A percentile compares a stretch with the other conserved stretches of the same genome.
phyloP scores from a whole-genome alignment of 2,329 filamentous ascomycete species.

The Alternaria sp. region DNA sequence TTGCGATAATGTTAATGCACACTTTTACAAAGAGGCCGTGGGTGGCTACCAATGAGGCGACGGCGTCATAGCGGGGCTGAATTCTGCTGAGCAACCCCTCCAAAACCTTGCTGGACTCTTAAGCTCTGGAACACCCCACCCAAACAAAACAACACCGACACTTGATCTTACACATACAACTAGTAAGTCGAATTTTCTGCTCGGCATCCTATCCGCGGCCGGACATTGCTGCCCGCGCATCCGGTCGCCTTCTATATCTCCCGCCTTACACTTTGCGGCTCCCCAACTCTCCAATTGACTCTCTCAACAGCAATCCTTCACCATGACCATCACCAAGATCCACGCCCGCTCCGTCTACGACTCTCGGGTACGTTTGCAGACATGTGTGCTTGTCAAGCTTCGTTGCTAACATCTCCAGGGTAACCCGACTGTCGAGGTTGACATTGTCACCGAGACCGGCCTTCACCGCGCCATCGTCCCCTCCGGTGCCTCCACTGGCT shows the following conservation, averaged over 20 bases:
- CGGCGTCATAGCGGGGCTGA: slow-evolving; percentile 35
- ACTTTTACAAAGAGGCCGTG: slow-evolving; percentile 32
- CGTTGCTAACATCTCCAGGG: slow-evolving; percentile 50
- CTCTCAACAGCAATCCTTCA: slow-evolving; percentile 48
- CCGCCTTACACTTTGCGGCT: slow-evolving; percentile 21
- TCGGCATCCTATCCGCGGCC: slow-evolving; percentile 47
- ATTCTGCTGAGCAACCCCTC: slow-evolving; percentile 35
- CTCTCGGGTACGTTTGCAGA: slow-evolving; percentile 68
- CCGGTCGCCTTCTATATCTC: slow-evolving; percentile 38
- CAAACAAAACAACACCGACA: slow-evolving; percentile 39
- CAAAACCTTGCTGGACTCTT: slow-evolving; percentile 30
- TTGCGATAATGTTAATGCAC: slow-evolving; percentile 36
- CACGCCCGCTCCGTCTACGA: slow-evolving; percentile 86
- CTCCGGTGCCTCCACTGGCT: slow-evolving; percentile 87
- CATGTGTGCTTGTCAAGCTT: neutral
- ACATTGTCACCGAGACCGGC: slow-evolving; percentile 94
- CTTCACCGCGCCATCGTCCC: slow-evolving; percentile 98
- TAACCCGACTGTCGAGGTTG: slow-evolving; percentile 99
- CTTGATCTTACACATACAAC: slow-evolving; percentile 33
- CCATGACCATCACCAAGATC: slow-evolving; percentile 75
- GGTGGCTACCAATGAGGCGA: slow-evolving; percentile 32
- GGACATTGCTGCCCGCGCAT: slow-evolving; percentile 37
- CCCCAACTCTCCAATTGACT: slow-evolving; percentile 36
- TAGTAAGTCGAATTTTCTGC: slow-evolving; percentile 46
- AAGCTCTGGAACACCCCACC: slow-evolving; percentile 32